phyloP scores from a whole-genome alignment of 441 rosid species.

The Oxalis stricta region DNA sequence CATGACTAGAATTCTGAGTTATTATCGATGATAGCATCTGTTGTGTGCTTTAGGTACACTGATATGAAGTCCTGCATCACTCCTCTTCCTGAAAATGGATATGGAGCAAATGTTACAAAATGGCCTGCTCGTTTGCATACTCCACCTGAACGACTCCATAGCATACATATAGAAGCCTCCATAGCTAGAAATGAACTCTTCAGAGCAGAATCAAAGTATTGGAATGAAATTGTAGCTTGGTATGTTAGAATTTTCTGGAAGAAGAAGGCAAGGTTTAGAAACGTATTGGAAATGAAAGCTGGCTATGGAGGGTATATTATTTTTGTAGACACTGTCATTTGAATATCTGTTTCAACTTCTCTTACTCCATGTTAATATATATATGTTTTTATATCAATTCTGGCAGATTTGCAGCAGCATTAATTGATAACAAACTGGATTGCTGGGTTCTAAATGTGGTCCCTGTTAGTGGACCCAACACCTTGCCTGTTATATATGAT shows the following conservation, averaged over 20 bases:
- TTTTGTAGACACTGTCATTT: slow-evolving; percentile 3
- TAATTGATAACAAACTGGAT: slow-evolving; percentile 56
- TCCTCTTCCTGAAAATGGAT: slow-evolving; percentile 73
- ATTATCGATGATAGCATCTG: slow-evolving; percentile 3
- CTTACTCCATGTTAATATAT: slow-evolving; percentile 6
- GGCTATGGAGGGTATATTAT: slow-evolving; percentile 80
- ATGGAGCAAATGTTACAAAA: slow-evolving; percentile 50
- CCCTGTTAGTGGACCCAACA: slow-evolving; percentile 83
- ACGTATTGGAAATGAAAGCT: slow-evolving; percentile 95
- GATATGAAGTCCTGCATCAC: slow-evolving; percentile 81
- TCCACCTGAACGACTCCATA: slow-evolving; percentile 92
- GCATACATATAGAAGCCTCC: slow-evolving; percentile 69
- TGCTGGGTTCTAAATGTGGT: slow-evolving; percentile 92
- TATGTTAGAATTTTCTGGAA: slow-evolving; percentile 65
- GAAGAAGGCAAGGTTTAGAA: slow-evolving; percentile 73
- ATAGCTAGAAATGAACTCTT: slow-evolving; percentile 86
- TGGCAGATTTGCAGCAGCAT: slow-evolving; percentile 83
- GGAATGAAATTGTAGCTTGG: slow-evolving; percentile 64
- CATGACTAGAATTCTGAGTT: neutral
- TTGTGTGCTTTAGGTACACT: slow-evolving; percentile 45
- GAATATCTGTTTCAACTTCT: neutral
- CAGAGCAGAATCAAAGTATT: slow-evolving; percentile 80
- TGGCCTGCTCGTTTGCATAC: slow-evolving; percentile 83
- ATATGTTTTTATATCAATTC: slow-evolving; percentile 5
- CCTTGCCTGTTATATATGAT: slow-evolving; percentile 88